Base-by-base conservation (phyloP, 257 asterid species). In the Capsicum rhomboideum region DNA sequence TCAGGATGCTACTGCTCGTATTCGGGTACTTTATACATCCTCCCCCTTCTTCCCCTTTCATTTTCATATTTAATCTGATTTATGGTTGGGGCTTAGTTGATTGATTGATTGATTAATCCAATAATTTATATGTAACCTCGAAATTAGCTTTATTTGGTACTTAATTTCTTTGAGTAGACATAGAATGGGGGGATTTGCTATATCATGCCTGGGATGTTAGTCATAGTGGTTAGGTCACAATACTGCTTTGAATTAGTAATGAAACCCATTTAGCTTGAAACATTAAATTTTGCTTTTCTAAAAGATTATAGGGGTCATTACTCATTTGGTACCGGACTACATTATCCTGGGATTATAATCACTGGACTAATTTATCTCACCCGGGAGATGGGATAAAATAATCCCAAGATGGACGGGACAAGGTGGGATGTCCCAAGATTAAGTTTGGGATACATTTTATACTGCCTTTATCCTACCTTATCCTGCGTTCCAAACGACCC, bases 1-100 rank as follows among this genome's bases (percentile, higher is more conserved):
- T 71, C 98, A 93, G 89, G 99, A 97, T 83, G 89, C 94, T 85
- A 93, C 98, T 80, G 99, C 99, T 88, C 97, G 98, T 7, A 90
- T 95, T 85, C 88, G 98, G 89, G 99, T 94, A 90, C 52, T 61
- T 59, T n/a, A n/a, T n/a, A n/a, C n/a, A n/a, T n/a, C n/a, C n/a
- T n/a, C n/a, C n/a, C n/a, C n/a, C n/a, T n/a, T n/a, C n/a, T 54
- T 78, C 23, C 29, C 71, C 58, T 44, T 44, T 8, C 17, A 16
- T 20, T 52, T 46, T 64, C 23, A 5, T 20, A 13, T 13, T 16
- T 46, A 49, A 26, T 75, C 16, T 23, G 9, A 75, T 8, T 75
- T 26, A 17, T 23, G 42, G 5, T 46, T 49, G 16, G 55, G 54
- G 59, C 0, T 16, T 23, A 14, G 9, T 50, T 46, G 58, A 72